Evolutionary conservation across 768 basidiomycete species (phyloP).

Genomic region (Cubamyces lactineus): DNA sequence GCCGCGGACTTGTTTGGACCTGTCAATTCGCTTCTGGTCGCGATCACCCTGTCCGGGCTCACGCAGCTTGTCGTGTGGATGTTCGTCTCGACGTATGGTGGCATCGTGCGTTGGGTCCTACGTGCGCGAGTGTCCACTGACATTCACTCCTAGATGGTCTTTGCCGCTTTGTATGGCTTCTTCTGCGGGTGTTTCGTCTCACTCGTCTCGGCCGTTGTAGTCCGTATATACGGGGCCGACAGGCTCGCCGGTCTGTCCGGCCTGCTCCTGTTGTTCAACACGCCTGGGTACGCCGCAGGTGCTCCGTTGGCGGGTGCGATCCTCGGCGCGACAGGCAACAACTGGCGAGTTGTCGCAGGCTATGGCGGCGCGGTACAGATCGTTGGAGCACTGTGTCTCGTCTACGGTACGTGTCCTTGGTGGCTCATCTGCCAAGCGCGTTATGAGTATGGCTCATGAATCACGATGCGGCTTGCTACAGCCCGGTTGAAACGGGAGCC

Average conservation of each 20-base stretch:
- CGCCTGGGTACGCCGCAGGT: slow-evolving; percentile 35
- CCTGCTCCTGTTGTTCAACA: slow-evolving; percentile 21
- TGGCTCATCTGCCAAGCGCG: not conserved
- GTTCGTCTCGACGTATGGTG: slow-evolving; percentile 26
- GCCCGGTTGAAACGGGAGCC: slow-evolving; percentile 24
- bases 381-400: slow-evolving; percentile 33
- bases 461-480: not conserved
- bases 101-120: slow-evolving; percentile 25
- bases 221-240: slow-evolving; percentile 23
- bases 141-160: slow-evolving; percentile 28
- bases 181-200: slow-evolving; percentile 42
- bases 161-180: slow-evolving; percentile 39
- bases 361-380: slow-evolving; percentile 37
- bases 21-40: slow-evolving; percentile 27
- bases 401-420: slow-evolving; percentile 33
- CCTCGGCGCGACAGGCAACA: slow-evolving; percentile 33
- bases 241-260: slow-evolving; percentile 27
- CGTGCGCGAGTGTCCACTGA: not conserved
- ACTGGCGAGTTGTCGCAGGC: slow-evolving; percentile 38
- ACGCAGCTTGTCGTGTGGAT: slow-evolving; percentile 29
- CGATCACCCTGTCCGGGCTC: slow-evolving; percentile 27
- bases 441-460: not conserved
- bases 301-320: slow-evolving; percentile 39
- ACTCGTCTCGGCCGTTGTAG: slow-evolving; percentile 37
- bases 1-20: slow-evolving; percentile 27